Conservation (phyloP, 805 yeast genomes). For the Saturnispora quitensis region DNA sequence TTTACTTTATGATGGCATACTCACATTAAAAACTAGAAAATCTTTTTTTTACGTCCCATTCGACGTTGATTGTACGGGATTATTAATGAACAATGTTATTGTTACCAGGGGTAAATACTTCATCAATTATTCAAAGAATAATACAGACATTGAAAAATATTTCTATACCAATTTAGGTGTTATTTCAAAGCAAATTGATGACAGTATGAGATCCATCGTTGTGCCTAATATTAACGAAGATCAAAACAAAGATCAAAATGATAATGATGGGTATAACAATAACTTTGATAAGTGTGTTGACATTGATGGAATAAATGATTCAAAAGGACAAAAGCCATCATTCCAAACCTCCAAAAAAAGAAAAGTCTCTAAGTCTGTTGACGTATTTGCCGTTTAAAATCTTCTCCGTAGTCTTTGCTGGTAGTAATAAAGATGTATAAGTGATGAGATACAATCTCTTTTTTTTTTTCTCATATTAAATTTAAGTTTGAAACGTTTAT, state of each 20-base stretch:
- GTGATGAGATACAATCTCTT: not conserved
- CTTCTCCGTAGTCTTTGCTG: not conserved
- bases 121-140: conserved; percentile 6
- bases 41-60: conserved; percentile 10
- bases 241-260: not conserved
- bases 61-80: conserved; percentile 11
- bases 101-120: conserved; percentile 14
- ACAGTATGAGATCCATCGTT: not conserved
- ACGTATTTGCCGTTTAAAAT: conserved; percentile 14
- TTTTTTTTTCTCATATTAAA: not conserved
- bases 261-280: not conserved
- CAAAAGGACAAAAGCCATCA: not conserved
- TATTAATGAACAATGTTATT: conserved; percentile 11
- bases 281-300: not conserved
- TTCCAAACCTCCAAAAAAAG: conserved; percentile 8
- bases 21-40: conserved; percentile 12
- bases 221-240: not conserved
- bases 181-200: not conserved
- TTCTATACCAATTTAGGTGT: not conserved
- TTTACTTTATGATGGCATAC: conserved; percentile 13
- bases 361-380: conserved; percentile 17
- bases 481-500: not conserved
- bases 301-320: not conserved
- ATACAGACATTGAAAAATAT: not conserved
- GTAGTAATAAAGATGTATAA: not conserved